Conservation (phyloP, 1,284 basidiomycete genomes). For the Trametes polyzona region DNA sequence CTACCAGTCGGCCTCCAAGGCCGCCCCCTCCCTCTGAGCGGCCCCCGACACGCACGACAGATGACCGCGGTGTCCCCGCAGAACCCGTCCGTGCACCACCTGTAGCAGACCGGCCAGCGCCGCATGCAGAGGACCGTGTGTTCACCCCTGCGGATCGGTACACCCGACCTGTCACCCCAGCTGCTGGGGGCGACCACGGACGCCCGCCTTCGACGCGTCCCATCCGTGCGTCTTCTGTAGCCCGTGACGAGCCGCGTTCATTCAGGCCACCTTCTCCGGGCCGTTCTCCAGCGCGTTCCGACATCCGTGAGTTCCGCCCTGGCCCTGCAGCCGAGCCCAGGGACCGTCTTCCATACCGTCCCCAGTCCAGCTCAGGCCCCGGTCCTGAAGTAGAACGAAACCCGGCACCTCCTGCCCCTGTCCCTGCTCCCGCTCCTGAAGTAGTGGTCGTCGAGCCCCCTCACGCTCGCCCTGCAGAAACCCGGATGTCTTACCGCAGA, state of each 20-base stretch:
- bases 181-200: slow-evolving; percentile 21
- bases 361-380: too few relatives aligned
- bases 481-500: slow-evolving; percentile 27
- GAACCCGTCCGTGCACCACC: slow-evolving; percentile 27
- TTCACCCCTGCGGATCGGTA: slow-evolving; percentile 27
- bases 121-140: slow-evolving; percentile 28
- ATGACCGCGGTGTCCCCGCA: slow-evolving; percentile 28
- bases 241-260: slow-evolving; percentile 32
- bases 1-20: slow-evolving; percentile 23
- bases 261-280: slow-evolving; percentile 31
- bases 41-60: slow-evolving; percentile 15
- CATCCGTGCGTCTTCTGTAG: slow-evolving; percentile 30
- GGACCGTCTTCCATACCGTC: slow-evolving; percentile 26
- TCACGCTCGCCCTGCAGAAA: slow-evolving; percentile 25
- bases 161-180: slow-evolving; percentile 21
- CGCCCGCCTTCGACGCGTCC: slow-evolving; percentile 23
- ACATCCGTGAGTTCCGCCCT: slow-evolving; percentile 29
- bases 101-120: slow-evolving; percentile 13
- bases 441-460: slow-evolving; percentile 31
- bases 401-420: slow-evolving; percentile 4
- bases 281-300: slow-evolving; percentile 28
- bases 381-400: slow-evolving; percentile 26
- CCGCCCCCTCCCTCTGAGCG: slow-evolving; percentile 24
- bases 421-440: slow-evolving; percentile 15
- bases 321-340: slow-evolving; percentile 21